Percentiles rank a stretch among this genome's conserved stretches.
Evolutionary conservation across 192 early-diverging fungal species (phyloP).

Genomic region (Funneliformis geosporum): DNA sequence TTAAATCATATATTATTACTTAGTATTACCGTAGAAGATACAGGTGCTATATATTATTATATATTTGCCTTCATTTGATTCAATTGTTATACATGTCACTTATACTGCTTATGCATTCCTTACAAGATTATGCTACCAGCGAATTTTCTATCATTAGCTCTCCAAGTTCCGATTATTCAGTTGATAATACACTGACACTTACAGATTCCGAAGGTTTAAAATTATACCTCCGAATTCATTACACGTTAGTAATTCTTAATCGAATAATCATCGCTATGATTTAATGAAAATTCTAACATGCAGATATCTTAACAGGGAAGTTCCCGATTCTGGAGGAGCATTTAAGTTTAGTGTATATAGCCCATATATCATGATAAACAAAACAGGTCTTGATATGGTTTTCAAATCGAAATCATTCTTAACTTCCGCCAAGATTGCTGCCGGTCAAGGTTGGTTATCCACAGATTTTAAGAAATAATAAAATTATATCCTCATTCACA

Average conservation of each 20-base stretch:
- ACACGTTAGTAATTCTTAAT: constrained; percentile 41
- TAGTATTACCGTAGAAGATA: constrained; percentile 72
- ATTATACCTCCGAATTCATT: constrained; percentile 65
- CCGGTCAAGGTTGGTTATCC: constrained; percentile 57
- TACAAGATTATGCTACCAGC: constrained; percentile 60
- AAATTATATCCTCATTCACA: not conserved
- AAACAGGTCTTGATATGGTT: constrained; percentile 76
- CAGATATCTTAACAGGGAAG: constrained; percentile 45
- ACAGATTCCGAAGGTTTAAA: constrained; percentile 64
- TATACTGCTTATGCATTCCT: constrained; percentile 23
- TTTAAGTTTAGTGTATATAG: constrained; percentile 88
- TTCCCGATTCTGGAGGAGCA: constrained; percentile 67
- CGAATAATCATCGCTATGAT: not conserved
- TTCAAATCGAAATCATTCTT: constrained; percentile 84
- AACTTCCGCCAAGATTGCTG: constrained; percentile 68
- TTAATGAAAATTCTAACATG: not conserved
- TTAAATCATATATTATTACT: constrained; percentile 80
- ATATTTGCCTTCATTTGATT: not conserved
- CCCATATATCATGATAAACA: constrained; percentile 93
- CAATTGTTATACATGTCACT: not conserved
- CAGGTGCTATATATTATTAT: constrained; percentile 42
- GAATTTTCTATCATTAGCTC: constrained; percentile 89
- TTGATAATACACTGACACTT: constrained; percentile 75
- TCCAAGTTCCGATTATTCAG: constrained; percentile 72
- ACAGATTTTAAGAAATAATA: not conserved